Percentiles rank a stretch among this genome's conserved stretches.
phyloP scores from a whole-genome alignment of 2,329 filamentous ascomycete genomes.

The Trichoderma sp. region DNA sequence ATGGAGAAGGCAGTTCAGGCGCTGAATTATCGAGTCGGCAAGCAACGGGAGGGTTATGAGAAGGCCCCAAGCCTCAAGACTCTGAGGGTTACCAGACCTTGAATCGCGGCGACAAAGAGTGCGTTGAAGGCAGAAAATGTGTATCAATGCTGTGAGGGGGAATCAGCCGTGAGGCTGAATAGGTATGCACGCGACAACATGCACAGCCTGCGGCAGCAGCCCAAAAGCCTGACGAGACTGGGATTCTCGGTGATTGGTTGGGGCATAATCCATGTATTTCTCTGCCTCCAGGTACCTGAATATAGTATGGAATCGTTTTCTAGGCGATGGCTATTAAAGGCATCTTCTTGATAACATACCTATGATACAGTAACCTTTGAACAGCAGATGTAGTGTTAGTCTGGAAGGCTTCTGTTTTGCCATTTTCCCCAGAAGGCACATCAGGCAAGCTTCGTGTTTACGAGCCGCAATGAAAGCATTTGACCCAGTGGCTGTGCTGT shows the following conservation, averaged over 20 bases:
- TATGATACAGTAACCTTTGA: too few relatives aligned
- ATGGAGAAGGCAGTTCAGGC: neutral
- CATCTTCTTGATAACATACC: too few relatives aligned
- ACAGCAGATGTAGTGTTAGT: too few relatives aligned
- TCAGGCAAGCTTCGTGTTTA: too few relatives aligned
- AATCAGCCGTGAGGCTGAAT: neutral
- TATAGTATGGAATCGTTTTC: too few relatives aligned
- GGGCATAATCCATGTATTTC: neutral
- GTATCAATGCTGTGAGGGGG: neutral
- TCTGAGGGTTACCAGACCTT: neutral
- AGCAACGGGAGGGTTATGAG: neutral
- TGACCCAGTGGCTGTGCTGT: too few relatives aligned
- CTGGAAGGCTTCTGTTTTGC: too few relatives aligned
- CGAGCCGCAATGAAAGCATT: too few relatives aligned
- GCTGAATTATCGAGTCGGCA: neutral
- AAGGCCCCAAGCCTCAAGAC: neutral
- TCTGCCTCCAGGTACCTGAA: neutral
- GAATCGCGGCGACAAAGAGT: neutral
- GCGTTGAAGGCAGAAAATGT: too few relatives aligned
- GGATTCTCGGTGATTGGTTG: neutral
- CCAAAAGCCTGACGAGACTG: neutral
- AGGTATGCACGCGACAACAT: neutral
- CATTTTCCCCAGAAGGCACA: too few relatives aligned
- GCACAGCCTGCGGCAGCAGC: neutral
- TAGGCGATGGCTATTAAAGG: too few relatives aligned